Evolutionary conservation across 345 rosid genomes (phyloP).

Genomic region (Lumnitzera racemosa): DNA sequence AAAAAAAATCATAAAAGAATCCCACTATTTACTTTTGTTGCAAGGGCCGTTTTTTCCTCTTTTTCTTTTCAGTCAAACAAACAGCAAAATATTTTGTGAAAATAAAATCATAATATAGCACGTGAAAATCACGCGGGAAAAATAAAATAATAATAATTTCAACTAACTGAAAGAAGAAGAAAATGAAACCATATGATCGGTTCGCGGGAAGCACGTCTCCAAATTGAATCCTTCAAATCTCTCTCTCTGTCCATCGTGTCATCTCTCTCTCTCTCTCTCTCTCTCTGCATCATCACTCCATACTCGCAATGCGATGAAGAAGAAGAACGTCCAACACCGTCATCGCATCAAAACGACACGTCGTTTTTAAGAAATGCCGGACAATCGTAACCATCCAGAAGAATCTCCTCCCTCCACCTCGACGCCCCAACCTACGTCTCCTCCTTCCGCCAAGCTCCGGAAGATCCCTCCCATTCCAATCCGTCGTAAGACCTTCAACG

Average conservation of each 20-base stretch:
- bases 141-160: too few species aligned
- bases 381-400: background rate
- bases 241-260: slow-evolving; percentile 1
- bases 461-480: slow-evolving; percentile 58
- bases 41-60: too few species aligned
- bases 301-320: slow-evolving; percentile 1
- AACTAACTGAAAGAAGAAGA: background rate
- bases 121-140: background rate
- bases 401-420: slow-evolving; percentile 7
- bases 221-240: slow-evolving; percentile 7
- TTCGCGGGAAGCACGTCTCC: slow-evolving; percentile 21
- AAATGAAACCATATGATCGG: background rate
- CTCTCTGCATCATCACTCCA: background rate
- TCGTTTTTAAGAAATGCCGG: slow-evolving; percentile 6
- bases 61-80: too few species aligned
- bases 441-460: slow-evolving; percentile 42
- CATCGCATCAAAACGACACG: background rate
- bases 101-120: background rate
- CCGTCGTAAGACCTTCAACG: slow-evolving; percentile 19
- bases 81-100: too few species aligned
- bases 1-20: too few species aligned
- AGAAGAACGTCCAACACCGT: background rate
- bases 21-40: too few species aligned
- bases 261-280: slow-evolving; percentile 12
- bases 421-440: slow-evolving; percentile 10